phyloP scores from a whole-genome alignment of 306 rosid species.

The Cucurbita maxima region DNA sequence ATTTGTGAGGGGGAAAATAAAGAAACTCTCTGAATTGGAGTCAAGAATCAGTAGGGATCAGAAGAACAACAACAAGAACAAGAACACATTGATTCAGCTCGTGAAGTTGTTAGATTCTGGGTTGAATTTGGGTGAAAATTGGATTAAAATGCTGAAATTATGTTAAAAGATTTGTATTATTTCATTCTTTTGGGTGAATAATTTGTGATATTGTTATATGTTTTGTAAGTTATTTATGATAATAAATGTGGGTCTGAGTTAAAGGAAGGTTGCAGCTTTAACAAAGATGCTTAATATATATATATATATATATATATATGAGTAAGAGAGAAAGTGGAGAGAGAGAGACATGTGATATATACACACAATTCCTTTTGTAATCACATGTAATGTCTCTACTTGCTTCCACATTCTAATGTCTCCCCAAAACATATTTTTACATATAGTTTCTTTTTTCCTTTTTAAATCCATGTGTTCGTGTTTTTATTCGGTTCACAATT shows the following conservation, averaged over 20 bases:
- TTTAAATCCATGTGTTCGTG: neutral
- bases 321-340: neutral
- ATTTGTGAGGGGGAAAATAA: constrained; percentile 1
- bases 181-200: constrained; percentile 7
- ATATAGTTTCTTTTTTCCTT: neutral
- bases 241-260: neutral
- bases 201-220: neutral
- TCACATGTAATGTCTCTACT: constrained; percentile 6
- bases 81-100: neutral
- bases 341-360: neutral
- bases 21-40: neutral
- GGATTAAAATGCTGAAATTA: too few relatives aligned
- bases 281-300: neutral
- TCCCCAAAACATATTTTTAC: neutral
- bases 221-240: neutral
- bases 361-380: neutral
- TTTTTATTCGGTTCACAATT: too few relatives aligned
- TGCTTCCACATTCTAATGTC: constrained; percentile 4
- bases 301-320: too few relatives aligned
- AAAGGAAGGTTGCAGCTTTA: neutral
- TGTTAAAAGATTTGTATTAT: neutral
- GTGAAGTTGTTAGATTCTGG: neutral
- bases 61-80: neutral
- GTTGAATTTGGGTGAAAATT: neutral
- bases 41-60: neutral